phyloP scores from a whole-genome alignment of 2,329 filamentous ascomycete genomes.

The Exserohilum rostratum region DNA sequence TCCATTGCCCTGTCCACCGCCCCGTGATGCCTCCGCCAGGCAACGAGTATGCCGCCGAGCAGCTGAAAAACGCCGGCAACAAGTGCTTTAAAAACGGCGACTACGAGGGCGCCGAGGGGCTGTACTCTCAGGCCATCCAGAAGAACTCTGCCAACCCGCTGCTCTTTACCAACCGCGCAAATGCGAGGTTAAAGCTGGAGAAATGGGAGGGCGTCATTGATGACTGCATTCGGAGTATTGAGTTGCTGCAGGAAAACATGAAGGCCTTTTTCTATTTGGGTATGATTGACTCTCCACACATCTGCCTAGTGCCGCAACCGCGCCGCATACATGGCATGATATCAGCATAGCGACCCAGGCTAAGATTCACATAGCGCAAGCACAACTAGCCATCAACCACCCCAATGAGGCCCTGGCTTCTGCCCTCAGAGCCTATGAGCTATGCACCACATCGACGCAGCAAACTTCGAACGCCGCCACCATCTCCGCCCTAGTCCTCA shows the following conservation, averaged over 20 bases:
- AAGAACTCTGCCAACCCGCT: conserved; percentile 77
- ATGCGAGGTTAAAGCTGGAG: conserved; percentile 76
- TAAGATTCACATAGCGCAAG: conserved; percentile 63
- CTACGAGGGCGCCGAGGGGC: conserved; percentile 67
- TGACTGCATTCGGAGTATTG: conserved; percentile 78
- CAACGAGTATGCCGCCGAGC: conserved; percentile 52
- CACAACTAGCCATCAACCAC: conserved; percentile 75
- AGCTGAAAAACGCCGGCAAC: conserved; percentile 64
- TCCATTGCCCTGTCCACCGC: conserved; percentile 2
- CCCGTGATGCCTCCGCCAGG: conserved; percentile 31
- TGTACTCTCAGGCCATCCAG: conserved; percentile 80
- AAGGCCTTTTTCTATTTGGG: conserved; percentile 82
- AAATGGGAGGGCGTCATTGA: conserved; percentile 76
- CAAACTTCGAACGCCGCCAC: conserved; percentile 71
- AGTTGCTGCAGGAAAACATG: conserved; percentile 69
- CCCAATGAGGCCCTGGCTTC: conserved; percentile 74
- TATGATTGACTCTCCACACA: conserved; percentile 25
- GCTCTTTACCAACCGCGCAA: conserved; percentile 88
- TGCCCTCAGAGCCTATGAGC: conserved; percentile 73
- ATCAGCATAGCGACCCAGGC: conserved; percentile 2
- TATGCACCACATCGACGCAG: conserved; percentile 63
- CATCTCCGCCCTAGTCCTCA: conserved; percentile 75
- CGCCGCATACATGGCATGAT: background rate
- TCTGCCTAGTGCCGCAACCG: background rate
- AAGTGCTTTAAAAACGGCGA: conserved; percentile 69